phyloP scores from a whole-genome alignment of 2,329 filamentous ascomycete genomes.

The Tolypocladium sp. region DNA sequence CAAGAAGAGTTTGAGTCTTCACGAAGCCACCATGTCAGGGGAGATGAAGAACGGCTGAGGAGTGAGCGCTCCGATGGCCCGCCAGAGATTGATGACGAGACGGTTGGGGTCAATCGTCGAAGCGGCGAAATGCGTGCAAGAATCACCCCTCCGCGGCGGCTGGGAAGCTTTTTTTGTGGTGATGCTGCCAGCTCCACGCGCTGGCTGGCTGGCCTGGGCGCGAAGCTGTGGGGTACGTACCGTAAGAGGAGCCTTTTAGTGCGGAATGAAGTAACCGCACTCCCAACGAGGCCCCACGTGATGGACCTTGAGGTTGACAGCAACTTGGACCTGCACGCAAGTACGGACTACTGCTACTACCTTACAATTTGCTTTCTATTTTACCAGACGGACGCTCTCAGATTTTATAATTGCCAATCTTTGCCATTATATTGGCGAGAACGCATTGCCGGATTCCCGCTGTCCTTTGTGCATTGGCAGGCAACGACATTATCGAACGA shows the following conservation, averaged over 20 bases:
- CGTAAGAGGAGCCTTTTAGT: too few species aligned
- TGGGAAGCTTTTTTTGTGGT: conserved; percentile 5
- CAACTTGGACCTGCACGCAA: not conserved
- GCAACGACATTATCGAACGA: not conserved
- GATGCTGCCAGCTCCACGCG: conserved; percentile 5
- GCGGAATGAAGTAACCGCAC: too few species aligned
- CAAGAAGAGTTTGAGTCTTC: not conserved
- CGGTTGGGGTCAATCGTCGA: not conserved
- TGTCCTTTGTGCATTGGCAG: too few species aligned
- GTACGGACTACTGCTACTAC: not conserved
- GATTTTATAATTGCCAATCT: not conserved
- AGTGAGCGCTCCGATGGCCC: not conserved
- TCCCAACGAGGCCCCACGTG: conserved; percentile 4
- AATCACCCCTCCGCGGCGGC: not conserved
- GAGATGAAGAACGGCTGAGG: not conserved
- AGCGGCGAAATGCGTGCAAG: conserved; percentile 1
- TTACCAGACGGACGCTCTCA: not conserved
- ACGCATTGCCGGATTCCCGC: not conserved
- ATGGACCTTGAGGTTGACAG: not conserved
- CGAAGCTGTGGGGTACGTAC: conserved; percentile 1
- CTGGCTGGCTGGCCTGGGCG: not conserved
- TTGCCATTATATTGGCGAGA: not conserved
- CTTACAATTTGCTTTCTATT: not conserved
- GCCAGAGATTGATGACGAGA: not conserved
- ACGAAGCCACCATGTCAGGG: conserved; percentile 4